A percentile compares a stretch with the other conserved stretches of the same genome.
phyloP scores from a whole-genome alignment of 2,329 filamentous ascomycete genomes.

The Epichloe coenophiala region DNA sequence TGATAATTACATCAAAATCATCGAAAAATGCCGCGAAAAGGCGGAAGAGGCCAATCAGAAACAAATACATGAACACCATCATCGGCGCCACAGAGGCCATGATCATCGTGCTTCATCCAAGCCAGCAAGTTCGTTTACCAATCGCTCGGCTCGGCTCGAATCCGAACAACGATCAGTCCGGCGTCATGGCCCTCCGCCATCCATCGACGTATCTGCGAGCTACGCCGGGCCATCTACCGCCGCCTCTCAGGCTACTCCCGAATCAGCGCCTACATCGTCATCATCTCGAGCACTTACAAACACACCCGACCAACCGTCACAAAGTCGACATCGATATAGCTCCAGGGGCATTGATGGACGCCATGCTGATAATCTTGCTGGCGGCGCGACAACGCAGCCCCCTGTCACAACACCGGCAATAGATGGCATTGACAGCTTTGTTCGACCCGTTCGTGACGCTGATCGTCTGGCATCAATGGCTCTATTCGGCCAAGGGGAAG shows the following conservation, averaged over 20 bases:
- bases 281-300: conserved; percentile 6
- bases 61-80: conserved; percentile 39
- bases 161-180: conserved; percentile 50
- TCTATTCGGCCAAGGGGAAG: conserved; percentile 49
- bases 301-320: conserved; percentile 11
- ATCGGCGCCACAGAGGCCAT: conserved; percentile 34
- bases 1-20: conserved; percentile 94
- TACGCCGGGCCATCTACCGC: conserved; percentile 25
- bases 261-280: conserved; percentile 11
- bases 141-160: conserved; percentile 39
- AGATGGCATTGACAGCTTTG: conserved; percentile 58
- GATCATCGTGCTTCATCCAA: conserved; percentile 36
- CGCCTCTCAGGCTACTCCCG: conserved; percentile 12
- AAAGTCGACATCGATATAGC: conserved; percentile 34
- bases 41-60: conserved; percentile 72
- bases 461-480: conserved; percentile 78
- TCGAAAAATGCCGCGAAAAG: conserved; percentile 82
- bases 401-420: conserved; percentile 54
- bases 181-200: conserved; percentile 70
- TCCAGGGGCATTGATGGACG: conserved; percentile 37
- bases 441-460: conserved; percentile 67
- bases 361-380: conserved; percentile 33
- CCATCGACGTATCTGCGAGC: conserved; percentile 37
- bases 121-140: conserved; percentile 35
- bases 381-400: conserved; percentile 42